These are phyloP conservation scores for Kwoniella heveanensis DNA, from an alignment of 768 basidiomycete genomes.

Conservation along the genomic window DNA sequence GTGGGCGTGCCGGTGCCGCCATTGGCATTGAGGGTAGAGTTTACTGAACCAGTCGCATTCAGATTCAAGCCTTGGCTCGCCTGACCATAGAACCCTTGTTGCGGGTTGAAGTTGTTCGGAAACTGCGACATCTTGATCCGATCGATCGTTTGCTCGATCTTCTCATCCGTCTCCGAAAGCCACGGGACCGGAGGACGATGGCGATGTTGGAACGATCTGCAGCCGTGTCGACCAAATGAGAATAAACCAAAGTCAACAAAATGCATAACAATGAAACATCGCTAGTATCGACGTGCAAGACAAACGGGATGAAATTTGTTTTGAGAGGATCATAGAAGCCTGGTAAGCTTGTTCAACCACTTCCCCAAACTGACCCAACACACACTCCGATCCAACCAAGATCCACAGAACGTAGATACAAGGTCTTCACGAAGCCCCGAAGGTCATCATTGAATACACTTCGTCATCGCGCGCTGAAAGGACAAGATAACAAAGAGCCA, in stretches of 20 bases:
- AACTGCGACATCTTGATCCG: conserved; percentile 32
- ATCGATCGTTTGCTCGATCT: neutral
- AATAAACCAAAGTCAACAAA: conserved; percentile 23
- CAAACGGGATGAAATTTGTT: conserved; percentile 9
- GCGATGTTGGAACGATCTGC: neutral
- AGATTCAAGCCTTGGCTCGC: conserved; percentile 1
- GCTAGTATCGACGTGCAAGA: neutral
- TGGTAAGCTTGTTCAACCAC: conserved; percentile 40
- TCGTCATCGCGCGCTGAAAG: conserved; percentile 31
- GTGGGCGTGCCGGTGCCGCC: conserved; percentile 5
- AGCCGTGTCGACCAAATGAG: too few relatives aligned
- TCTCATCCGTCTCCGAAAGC: too few relatives aligned
- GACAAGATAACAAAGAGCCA: conserved; percentile 5
- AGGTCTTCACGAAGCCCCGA: conserved; percentile 23
- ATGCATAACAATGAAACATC: conserved; percentile 14
- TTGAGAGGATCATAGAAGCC: conserved; percentile 47
- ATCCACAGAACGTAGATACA: conserved; percentile 35
- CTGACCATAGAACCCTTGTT: conserved; percentile 21
- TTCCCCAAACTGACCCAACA: conserved; percentile 20
- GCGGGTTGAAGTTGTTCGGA: conserved; percentile 25
- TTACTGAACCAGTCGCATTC: conserved; percentile 5
- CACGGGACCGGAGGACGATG: too few relatives aligned
- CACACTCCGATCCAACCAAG: conserved; percentile 27
- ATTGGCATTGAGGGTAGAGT: neutral
- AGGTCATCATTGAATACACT: conserved; percentile 19